Percentiles rank a stretch among this genome's conserved stretches.
phyloP scores from a whole-genome alignment of 1,284 basidiomycete species.

The Boletus mariae region DNA sequence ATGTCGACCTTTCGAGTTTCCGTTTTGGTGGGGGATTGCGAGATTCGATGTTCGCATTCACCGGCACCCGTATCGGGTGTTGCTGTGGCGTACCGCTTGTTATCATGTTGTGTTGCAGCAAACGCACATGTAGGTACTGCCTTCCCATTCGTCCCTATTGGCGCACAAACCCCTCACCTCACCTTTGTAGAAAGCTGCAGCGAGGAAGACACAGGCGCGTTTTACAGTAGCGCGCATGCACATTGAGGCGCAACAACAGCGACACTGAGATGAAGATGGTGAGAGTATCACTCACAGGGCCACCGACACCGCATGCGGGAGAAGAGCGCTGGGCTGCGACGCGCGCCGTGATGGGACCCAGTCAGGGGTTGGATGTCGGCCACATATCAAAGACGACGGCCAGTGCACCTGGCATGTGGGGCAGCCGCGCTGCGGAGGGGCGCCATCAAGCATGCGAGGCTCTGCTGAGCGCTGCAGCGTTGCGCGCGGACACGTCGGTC shows the following conservation, averaged over 20 bases:
- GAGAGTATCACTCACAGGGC: background rate
- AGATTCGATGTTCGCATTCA: too few relatives aligned
- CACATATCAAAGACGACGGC: too few relatives aligned
- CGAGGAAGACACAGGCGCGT: conserved; percentile 15
- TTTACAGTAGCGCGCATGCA: background rate
- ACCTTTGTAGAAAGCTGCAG: background rate
- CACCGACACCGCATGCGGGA: background rate
- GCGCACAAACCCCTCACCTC: background rate
- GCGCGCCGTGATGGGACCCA: too few relatives aligned
- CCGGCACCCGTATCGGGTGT: too few relatives aligned
- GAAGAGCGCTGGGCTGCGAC: too few relatives aligned
- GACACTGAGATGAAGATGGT: background rate
- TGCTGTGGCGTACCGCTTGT: too few relatives aligned
- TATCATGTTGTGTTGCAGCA: background rate
- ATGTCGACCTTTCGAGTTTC: too few relatives aligned
- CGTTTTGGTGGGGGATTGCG: too few relatives aligned
- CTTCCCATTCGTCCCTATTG: background rate
- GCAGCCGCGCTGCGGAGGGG: too few relatives aligned
- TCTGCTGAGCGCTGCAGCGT: background rate
- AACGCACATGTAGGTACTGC: background rate
- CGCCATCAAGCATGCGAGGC: background rate
- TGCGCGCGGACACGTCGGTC: background rate
- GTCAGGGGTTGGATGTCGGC: too few relatives aligned
- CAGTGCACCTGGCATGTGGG: too few relatives aligned
- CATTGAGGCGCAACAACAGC: background rate